Evolutionary conservation across 148 eudicot genomes (phyloP), one percentile per base, ranked within the genome.

Genomic region (Rhododendron simsii): DNA sequence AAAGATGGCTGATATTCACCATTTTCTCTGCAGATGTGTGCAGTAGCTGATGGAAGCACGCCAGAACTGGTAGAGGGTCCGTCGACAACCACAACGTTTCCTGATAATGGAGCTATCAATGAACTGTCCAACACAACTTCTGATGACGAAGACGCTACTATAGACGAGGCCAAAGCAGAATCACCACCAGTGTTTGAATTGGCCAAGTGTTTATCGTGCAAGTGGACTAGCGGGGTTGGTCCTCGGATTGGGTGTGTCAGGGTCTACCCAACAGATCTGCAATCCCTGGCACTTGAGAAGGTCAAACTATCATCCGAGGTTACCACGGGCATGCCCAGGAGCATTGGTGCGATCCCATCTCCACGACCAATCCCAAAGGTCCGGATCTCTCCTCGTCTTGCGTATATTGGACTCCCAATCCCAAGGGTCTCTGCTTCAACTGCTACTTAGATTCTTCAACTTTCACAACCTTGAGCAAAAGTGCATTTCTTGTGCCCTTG

Each of bases 331-430:
- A 85, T 14, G 2, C 76, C 84, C 53, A 20, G 88, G 91, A 28
- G 45, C 28, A 20, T 30, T 28, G 18, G 28, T 78, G 91, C 94
- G 0, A 91, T 92, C 85, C 94, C 92, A n/a, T 89, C 92, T 18
- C 92, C 94, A 5, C 75, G 94, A 37, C 92, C 94, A 4, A 89
- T 89, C 51, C 91, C 92, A 0, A 89, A 84, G 51, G 39, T 91
- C 76, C 86, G 90, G 30, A 81, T 92, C 5, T 92, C 94, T 28
- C 94, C 94, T 20, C 83, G 91, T 88, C 85, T 91, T 41, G 51
- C 91, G 7, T 87, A 87, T 45, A 89, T 92, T 91, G 94, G 94
- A 84, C 87, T 91, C 44, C 91, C 94, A 4, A 92, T 90, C 83
- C 94, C 94, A 23, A 89, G 91, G 86, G 86, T 87, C 16, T 78